Percentiles rank a stretch among this genome's conserved stretches.
Evolutionary conservation across 2,329 filamentous ascomycete genomes (phyloP).

Genomic region (Botrytis sinoallii): DNA sequence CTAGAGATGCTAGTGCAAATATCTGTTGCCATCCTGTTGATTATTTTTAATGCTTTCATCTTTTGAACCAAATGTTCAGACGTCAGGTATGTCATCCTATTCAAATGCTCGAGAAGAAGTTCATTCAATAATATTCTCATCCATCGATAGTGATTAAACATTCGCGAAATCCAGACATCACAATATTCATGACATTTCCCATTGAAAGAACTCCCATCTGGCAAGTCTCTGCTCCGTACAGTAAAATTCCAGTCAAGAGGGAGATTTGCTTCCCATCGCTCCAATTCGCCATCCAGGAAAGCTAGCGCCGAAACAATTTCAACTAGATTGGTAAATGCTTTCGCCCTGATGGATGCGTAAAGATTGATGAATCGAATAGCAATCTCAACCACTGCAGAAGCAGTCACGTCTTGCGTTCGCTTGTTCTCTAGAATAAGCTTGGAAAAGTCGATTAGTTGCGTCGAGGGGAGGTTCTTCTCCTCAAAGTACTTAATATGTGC

Average conservation of each 20-base stretch:
- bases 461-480: neutral
- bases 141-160: constrained; percentile 32
- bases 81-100: constrained; percentile 14
- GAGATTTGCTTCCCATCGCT: constrained; percentile 25
- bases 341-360: constrained; percentile 18
- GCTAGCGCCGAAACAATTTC: constrained; percentile 22
- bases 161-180: constrained; percentile 31
- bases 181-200: constrained; percentile 25
- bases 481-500: constrained; percentile 4
- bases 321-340: constrained; percentile 4
- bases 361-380: constrained; percentile 24
- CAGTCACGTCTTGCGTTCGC: neutral
- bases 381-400: constrained; percentile 13
- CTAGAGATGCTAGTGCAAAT: constrained; percentile 29
- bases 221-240: neutral
- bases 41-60: constrained; percentile 21
- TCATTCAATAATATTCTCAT: constrained; percentile 31
- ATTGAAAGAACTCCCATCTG: constrained; percentile 20
- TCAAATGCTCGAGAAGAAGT: constrained; percentile 25
- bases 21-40: constrained; percentile 27
- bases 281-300: constrained; percentile 24
- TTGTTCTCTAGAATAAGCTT: neutral
- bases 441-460: neutral
- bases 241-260: constrained; percentile 26
- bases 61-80: constrained; percentile 23